Percentiles rank a stretch among this genome's conserved stretches.
Evolutionary conservation across 805 yeast species (phyloP).

Genomic region (Scheffersomyces spartinae): DNA sequence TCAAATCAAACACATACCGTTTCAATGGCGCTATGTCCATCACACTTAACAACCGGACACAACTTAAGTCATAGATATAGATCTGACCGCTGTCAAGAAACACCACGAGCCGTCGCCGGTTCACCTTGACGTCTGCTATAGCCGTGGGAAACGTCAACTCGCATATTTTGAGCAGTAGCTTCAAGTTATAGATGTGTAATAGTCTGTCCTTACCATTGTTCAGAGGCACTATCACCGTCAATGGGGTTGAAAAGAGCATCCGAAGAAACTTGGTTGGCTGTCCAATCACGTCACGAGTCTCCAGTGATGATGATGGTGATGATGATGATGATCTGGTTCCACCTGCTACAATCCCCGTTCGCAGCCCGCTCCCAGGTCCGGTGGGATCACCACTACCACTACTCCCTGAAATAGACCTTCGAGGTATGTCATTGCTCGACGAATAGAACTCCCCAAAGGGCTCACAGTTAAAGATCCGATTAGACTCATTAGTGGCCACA

Average conservation of each 20-base stretch:
- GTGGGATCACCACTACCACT: no score
- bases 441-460: slow-evolving; percentile 34
- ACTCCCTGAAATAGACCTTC: no score
- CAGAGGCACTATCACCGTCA: slow-evolving; percentile 29
- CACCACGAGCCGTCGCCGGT: slow-evolving; percentile 27
- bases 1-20: slow-evolving; percentile 16
- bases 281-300: background rate
- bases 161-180: slow-evolving; percentile 31
- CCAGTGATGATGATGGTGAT: background rate
- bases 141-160: slow-evolving; percentile 28
- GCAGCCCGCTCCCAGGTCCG: no score
- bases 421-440: no score
- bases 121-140: slow-evolving; percentile 26
- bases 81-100: slow-evolving; percentile 28
- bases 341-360: no score
- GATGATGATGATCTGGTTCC: background rate
- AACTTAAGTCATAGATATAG: slow-evolving; percentile 32
- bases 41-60: slow-evolving; percentile 26
- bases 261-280: slow-evolving; percentile 11
- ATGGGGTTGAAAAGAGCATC: slow-evolving; percentile 30
- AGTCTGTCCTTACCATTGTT: slow-evolving; percentile 12
- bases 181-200: slow-evolving; percentile 27
- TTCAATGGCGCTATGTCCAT: slow-evolving; percentile 15
- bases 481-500: slow-evolving; percentile 18
- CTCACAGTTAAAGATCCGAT: slow-evolving; percentile 31